A percentile compares a stretch with the other conserved stretches of the same genome.
Evolutionary conservation across 108 stramenopile genomes (phyloP).

Genomic region (Cyclotella kingstonii): DNA sequence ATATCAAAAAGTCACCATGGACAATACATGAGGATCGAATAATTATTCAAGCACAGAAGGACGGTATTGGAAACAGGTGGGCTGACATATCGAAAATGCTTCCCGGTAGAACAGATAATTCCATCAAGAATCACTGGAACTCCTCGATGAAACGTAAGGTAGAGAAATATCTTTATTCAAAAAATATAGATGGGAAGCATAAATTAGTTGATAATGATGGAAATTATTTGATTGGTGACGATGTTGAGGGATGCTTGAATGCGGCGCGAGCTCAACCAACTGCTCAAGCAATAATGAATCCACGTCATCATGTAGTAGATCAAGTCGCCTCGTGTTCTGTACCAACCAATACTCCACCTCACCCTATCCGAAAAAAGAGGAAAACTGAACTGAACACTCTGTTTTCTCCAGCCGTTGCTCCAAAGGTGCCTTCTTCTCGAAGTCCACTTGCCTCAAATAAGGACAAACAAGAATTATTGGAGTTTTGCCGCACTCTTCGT

Average conservation of each 20-base stretch:
- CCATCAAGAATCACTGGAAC: constrained; percentile 86
- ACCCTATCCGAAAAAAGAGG: constrained; percentile 17
- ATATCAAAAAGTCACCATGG: constrained; percentile 67
- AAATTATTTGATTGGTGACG: constrained; percentile 61
- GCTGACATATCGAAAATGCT: constrained; percentile 76
- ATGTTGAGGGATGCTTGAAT: constrained; percentile 70
- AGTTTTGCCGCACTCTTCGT: constrained; percentile 59
- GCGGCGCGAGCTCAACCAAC: constrained; percentile 47
- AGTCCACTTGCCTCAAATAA: constrained; percentile 19
- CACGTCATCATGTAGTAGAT: neutral
- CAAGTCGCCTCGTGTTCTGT: neutral
- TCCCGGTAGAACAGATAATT: constrained; percentile 78
- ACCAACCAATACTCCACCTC: neutral
- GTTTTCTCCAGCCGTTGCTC: constrained; percentile 36
- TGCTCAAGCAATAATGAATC: neutral
- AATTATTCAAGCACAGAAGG: constrained; percentile 59
- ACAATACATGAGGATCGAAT: constrained; percentile 56
- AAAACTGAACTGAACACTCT: constrained; percentile 33
- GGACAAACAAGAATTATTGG: constrained; percentile 46
- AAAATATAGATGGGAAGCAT: constrained; percentile 56
- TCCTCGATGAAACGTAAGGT: constrained; percentile 69
- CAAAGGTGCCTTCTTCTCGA: constrained; percentile 11
- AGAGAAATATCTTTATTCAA: constrained; percentile 69
- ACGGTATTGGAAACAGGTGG: constrained; percentile 66
- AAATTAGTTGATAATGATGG: constrained; percentile 46